Evolutionary conservation across 2,329 filamentous ascomycete species (phyloP).

Genomic region (Paecilomyces variotii): DNA sequence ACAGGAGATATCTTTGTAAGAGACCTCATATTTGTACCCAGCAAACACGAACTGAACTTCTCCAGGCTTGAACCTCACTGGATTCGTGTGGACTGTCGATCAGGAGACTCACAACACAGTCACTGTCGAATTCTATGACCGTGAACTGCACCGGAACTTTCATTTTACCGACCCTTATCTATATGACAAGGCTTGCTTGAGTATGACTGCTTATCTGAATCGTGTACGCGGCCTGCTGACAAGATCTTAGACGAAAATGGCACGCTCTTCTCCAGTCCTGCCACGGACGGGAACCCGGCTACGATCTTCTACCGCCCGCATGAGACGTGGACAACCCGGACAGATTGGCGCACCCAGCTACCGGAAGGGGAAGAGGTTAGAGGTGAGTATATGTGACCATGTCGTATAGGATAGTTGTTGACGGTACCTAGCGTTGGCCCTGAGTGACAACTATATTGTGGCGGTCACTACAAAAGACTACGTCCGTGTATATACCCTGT

Average conservation of each 20-base stretch:
- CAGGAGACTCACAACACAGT: constrained; percentile 91
- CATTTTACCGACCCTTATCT: constrained; percentile 95
- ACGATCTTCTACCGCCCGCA: constrained; percentile 94
- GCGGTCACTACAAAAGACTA: constrained; percentile 83
- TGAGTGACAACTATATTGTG: constrained; percentile 85
- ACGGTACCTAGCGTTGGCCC: constrained; percentile 58
- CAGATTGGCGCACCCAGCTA: constrained; percentile 84
- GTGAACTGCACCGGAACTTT: constrained; percentile 84
- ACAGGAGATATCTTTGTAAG: constrained; percentile 78
- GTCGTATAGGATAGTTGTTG: constrained; percentile 3
- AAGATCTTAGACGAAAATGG: constrained; percentile 58
- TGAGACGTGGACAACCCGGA: constrained; percentile 87
- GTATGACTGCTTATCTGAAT: constrained; percentile 28
- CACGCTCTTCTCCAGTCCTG: constrained; percentile 73
- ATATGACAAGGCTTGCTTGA: constrained; percentile 93
- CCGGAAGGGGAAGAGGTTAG: constrained; percentile 78
- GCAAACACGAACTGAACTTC: constrained; percentile 19
- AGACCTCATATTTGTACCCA: background rate
- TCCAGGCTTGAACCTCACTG: constrained; percentile 69
- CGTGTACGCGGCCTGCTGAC: constrained; percentile 13
- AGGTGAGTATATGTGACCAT: constrained; percentile 20
- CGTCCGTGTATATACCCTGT: constrained; percentile 85
- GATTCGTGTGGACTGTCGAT: constrained; percentile 94
- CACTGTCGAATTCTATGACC: constrained; percentile 95
- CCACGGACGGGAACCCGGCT: constrained; percentile 59